Conservation (phyloP, 306 rosid genomes). For the Mimosa bimucronata region DNA sequence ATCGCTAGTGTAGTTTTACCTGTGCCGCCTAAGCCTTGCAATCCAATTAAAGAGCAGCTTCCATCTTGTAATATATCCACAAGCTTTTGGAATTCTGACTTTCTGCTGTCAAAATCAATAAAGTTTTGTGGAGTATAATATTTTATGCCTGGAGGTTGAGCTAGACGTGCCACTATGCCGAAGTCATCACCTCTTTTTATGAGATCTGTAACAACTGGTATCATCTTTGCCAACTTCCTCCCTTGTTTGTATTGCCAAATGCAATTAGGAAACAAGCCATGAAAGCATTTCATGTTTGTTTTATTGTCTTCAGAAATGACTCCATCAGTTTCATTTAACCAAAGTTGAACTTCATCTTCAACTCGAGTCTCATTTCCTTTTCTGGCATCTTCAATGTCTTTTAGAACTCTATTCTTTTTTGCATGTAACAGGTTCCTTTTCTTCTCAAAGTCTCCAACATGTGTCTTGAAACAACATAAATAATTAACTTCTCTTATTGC, state of each 20-base stretch:
- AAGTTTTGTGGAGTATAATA: neutral
- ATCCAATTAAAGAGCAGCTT: neutral
- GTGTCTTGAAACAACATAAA: neutral
- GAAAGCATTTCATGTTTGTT: neutral
- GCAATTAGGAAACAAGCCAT: neutral
- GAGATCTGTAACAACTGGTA: neutral
- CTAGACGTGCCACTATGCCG: neutral
- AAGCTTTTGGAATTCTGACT: neutral
- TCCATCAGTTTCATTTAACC: neutral
- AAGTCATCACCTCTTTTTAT: neutral
- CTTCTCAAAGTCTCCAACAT: neutral
- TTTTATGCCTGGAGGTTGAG: neutral
- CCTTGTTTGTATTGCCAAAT: neutral
- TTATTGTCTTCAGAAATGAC: neutral
- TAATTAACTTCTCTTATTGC: neutral
- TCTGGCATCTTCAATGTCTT: neutral
- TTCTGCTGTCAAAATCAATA: neutral
- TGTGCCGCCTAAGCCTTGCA: neutral
- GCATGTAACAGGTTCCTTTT: neutral
- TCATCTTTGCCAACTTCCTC: neutral
- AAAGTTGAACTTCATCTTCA: neutral
- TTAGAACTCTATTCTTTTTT: neutral
- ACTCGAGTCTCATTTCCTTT: neutral
- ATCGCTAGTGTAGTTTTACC: neutral
- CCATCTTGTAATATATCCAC: neutral